Evolutionary conservation across 331 rosid species (phyloP), one percentile per base, ranked within the genome.

Genomic region (Pyracantha coccinea): DNA sequence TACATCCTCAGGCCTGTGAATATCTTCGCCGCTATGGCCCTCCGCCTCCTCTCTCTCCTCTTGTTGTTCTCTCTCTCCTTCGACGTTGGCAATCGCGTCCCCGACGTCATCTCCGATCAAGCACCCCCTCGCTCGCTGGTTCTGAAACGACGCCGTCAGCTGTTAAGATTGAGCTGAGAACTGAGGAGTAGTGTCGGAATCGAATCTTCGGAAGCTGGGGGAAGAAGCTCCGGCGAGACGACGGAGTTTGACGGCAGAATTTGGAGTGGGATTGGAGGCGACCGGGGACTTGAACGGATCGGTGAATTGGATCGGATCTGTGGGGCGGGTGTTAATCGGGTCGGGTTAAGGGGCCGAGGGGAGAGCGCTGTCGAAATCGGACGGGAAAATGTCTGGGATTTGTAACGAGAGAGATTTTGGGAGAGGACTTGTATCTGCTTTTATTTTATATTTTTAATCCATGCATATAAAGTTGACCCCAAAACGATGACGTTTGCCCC

Each of bases 11-110:
- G 79, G 7, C 97, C 98, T 0, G 93, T 2, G 66, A 89, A 93
- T 84, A 93, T 93, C 89, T 91, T 93, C 33, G 98, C 92, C 20
- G 96, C 89, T 6, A 89, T 89, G 11, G 97, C 98, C 75, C 96
- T 86, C 25, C 97, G 78, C 79, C 96, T 75, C 16, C 98, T 79
- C 88, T 93, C 98, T 16, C 97, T 83, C 78, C 76, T 88, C 85
- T 89, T 93, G 83, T 93, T 91, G 88, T 89, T 93, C 82, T 93
- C 98, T 44, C 98, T 87, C 92, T 91, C 97, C 89, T 86, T 89
- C 98, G 89, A 91, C 25, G 97, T 86, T 4, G 97, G 98, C 50
- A 85, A 82, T 77, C 96, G 84, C 69, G 85, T 75, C 75, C 93
- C 97, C 47, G 91, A 78, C 84, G 97, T 86, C 98, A 93, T 93